Evolutionary conservation across 441 rosid genomes (phyloP).

Genomic region (Daphne laureola): DNA sequence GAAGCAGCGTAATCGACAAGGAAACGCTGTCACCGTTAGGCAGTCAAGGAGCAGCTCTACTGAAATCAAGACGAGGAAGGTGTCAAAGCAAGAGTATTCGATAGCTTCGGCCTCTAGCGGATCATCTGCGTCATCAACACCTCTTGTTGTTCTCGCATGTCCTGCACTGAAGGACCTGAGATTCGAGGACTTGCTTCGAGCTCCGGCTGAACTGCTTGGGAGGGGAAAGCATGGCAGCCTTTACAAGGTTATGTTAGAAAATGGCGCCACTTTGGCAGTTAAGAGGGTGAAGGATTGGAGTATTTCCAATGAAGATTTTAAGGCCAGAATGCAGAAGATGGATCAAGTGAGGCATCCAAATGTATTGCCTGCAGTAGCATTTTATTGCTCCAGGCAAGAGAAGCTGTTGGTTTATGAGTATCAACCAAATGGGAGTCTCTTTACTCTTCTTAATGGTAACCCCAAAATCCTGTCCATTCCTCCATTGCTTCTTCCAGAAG

Average conservation of each 20-base stretch:
- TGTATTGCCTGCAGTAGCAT: constrained; percentile 30
- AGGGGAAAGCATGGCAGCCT: constrained; percentile 51
- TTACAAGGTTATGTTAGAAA: constrained; percentile 32
- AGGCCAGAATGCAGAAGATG: constrained; percentile 31
- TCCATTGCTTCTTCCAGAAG: background rate
- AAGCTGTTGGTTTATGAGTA: constrained; percentile 41
- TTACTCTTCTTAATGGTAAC: constrained; percentile 43
- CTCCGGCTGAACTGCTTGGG: constrained; percentile 48
- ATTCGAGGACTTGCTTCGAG: constrained; percentile 48
- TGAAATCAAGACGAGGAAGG: constrained; percentile 17
- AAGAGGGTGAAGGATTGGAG: constrained; percentile 37
- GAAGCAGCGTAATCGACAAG: constrained; percentile 1
- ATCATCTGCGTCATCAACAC: constrained; percentile 19
- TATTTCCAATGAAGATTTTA: constrained; percentile 29
- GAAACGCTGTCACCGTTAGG: constrained; percentile 9
- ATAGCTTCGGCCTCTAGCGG: constrained; percentile 32
- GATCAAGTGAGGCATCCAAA: constrained; percentile 35
- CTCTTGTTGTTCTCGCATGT: constrained; percentile 27
- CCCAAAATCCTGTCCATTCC: background rate
- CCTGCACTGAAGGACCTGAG: constrained; percentile 26
- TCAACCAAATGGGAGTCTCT: constrained; percentile 48
- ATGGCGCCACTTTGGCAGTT: constrained; percentile 28
- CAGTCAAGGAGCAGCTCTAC: constrained; percentile 13
- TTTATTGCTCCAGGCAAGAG: constrained; percentile 45
- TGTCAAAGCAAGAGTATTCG: constrained; percentile 36